Base-by-base conservation (phyloP, 192 early-diverging fungal genomes). In the Lobulomyces angularis region DNA sequence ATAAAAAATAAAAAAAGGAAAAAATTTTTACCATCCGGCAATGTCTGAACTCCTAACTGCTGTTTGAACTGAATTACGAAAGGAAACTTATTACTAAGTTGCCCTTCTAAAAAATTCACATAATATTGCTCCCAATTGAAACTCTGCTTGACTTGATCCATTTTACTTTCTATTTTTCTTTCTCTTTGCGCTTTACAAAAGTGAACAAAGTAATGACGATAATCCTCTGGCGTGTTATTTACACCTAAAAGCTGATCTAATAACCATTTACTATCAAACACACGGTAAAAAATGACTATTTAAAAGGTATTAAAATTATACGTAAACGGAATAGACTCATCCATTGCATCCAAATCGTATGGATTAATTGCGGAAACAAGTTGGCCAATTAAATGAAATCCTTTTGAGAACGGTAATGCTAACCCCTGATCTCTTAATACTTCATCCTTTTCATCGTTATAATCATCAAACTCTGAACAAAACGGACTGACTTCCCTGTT, bases 321-420 rank as follows among this genome's bases (percentile, higher is more conserved):
- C n/a, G 46, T 48, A 21, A 48, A 45, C 29, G 46, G 46, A 9
- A 46, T 22, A 9, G 34, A 28, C 17, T 48, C 46, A 0, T 48
- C 46, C 46, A 48, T 43, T 22, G 46, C 46, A 20, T 48, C 46
- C 42, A 48, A 31, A 16, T 48, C 46, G 37, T 48, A 37, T 5
- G 46, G 46, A 21, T 48, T 48, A 24, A 48, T 37, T 28, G 30
- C 22, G 19, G 23, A 37, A 44, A 48, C 46, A 11, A 48, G 37
- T 1, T 27, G n/a, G 4, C 27, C 23, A 9, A 48, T 14, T 26
- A 48, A 17, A 28, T 48, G 48, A 44, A 48, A 48, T n/a, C 46
- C 46, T 5, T 46, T 7, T 4, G 46, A 28, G 31, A 28, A 48
- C 6, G 46, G 46, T n/a, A 48, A 24, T 8, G 9, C 33, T 5